Evolutionary conservation across 257 asterid species (phyloP), one percentile per base, ranked within the genome.

Genomic region (Penstemon barbatus): DNA sequence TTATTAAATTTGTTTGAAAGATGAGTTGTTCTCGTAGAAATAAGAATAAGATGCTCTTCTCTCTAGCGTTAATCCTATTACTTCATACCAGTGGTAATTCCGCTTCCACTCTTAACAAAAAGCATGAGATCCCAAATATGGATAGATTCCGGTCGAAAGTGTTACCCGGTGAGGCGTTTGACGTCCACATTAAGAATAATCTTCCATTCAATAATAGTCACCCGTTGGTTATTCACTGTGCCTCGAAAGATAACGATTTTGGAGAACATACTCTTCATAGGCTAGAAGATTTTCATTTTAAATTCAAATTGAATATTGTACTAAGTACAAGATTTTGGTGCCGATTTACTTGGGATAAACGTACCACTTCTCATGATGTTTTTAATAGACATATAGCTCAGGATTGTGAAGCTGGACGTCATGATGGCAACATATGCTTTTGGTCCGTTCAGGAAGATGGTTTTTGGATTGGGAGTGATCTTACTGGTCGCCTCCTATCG

Each of bases 151-250:
- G 0, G 33, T 25, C 33, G 2, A 25, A 25, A 25, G 33, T 25
- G 33, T 25, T 25, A 25, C 33, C 33, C 33, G 33, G 33, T 2
- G 33, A 25, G 33, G 33, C 33, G 33, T 25, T 25, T 25, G 33
- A 25, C 33, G 33, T 25, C 2, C 33, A 25, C 33, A 25, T 25
- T 2, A 25, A 25, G 33, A 25, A 25, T 15, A 15, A 15, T 15
- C 18, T 15, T 15, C 18, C 18, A 15, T 15, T 15, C 18, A 15
- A 51, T 1, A 8, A 8, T 6, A 41, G 6, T 0, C 6, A 0
- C 9, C 59, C 74, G 37, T 6, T 69, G 40, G 7, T 6, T 12
- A 49, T 70, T 11, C 74, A 70, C 8, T 59, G 74, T 44, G 65
- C 57, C 10, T 70, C 74, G 0, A 25, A 7, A 59, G 42, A 59